phyloP scores from a whole-genome alignment of 2,329 filamentous ascomycete species.

The Setomelanomma holmii region DNA sequence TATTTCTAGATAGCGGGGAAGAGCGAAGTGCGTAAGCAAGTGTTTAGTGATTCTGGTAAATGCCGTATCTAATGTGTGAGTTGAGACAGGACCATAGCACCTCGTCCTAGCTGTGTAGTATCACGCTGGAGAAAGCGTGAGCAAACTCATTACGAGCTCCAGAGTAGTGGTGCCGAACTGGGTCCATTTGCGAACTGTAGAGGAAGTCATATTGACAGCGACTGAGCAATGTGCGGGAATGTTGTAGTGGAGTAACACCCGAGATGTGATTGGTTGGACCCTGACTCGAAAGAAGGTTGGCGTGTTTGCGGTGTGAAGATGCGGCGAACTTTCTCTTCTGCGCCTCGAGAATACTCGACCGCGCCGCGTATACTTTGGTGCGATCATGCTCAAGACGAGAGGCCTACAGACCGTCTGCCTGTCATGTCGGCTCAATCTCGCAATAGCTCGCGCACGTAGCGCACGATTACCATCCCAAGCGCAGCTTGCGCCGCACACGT shows the following conservation, averaged over 20 bases:
- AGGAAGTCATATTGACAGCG: too few species aligned
- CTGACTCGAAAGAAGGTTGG: conserved; percentile 23
- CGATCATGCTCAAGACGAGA: conserved; percentile 42
- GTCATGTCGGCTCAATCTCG: conserved; percentile 42
- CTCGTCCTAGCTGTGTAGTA: too few species aligned
- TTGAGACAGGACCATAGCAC: too few species aligned
- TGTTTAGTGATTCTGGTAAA: not conserved
- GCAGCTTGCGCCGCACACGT: conserved; percentile 14
- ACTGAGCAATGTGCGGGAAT: not conserved
- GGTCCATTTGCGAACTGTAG: too few species aligned
- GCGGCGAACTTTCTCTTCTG: conserved; percentile 40
- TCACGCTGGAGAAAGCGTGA: too few species aligned
- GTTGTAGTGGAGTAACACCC: conserved; percentile 2
- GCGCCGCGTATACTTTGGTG: conserved; percentile 6
- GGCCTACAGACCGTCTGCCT: conserved; percentile 38
- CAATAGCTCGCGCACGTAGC: conserved; percentile 34
- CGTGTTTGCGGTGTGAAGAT: conserved; percentile 26
- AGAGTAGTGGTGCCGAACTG: too few species aligned
- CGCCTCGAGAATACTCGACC: conserved; percentile 8
- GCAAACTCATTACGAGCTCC: too few species aligned
- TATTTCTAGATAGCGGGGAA: not conserved
- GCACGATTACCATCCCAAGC: conserved; percentile 26
- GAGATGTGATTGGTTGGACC: conserved; percentile 28
- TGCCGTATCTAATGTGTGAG: too few species aligned
- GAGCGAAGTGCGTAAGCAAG: not conserved